Conservation (phyloP, 805 yeast species). For the Candida broadrunensis region DNA sequence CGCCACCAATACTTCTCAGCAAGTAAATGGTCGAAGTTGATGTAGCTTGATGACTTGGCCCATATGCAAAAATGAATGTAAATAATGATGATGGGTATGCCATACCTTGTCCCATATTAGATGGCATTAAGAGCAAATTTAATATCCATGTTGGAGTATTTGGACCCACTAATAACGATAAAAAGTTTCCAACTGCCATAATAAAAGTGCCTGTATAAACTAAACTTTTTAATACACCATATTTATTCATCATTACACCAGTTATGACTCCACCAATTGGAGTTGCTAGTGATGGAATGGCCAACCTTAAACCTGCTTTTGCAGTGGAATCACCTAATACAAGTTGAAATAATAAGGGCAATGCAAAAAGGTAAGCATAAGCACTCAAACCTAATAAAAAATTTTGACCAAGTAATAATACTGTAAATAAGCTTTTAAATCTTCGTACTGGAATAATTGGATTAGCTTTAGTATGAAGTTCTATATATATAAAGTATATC, state of each 20-base stretch:
- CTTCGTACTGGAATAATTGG: conserved; percentile 32
- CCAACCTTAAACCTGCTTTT: conserved; percentile 38
- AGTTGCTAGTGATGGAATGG: conserved; percentile 39
- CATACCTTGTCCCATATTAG: conserved; percentile 38
- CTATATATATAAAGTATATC: conserved; percentile 14
- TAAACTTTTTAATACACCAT: conserved; percentile 20
- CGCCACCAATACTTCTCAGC: conserved; percentile 38
- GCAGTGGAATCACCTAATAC: conserved; percentile 39
- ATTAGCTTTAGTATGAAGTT: conserved; percentile 17
- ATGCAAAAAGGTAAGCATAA: conserved; percentile 38
- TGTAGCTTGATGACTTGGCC: conserved; percentile 30
- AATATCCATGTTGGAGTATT: conserved; percentile 21
- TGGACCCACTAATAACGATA: conserved; percentile 19
- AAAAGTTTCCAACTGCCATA: conserved; percentile 33
- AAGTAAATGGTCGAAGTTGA: conserved; percentile 38
- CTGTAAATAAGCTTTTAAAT: conserved; percentile 18
- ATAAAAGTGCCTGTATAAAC: conserved; percentile 30
- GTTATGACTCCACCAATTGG: conserved; percentile 42
- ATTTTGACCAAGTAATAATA: conserved; percentile 23
- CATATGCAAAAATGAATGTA: conserved; percentile 31
- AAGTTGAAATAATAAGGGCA: conserved; percentile 42
- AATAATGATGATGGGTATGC: conserved; percentile 35
- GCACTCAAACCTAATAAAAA: conserved; percentile 36
- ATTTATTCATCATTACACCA: conserved; percentile 35
- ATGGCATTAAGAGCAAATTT: conserved; percentile 26